These are phyloP conservation scores for Obelidium mucronatum DNA, from an alignment of 192 early-diverging fungal species.

Conservation along the genomic window DNA sequence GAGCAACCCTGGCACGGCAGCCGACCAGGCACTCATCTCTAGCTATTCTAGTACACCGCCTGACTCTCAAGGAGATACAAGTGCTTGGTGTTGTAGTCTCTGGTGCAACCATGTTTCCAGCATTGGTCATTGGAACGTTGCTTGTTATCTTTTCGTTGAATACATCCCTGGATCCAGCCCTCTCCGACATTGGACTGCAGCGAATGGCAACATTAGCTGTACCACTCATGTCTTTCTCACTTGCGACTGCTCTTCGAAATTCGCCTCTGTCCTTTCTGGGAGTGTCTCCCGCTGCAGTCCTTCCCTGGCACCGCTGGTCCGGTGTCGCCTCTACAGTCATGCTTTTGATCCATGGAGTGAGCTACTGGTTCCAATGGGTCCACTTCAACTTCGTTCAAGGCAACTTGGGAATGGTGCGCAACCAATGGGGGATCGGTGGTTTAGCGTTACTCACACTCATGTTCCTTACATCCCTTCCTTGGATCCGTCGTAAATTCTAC, in stretches of 20 bases:
- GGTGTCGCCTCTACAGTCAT: constrained; percentile 5
- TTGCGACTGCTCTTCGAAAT: neutral
- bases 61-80: neutral
- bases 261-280: neutral
- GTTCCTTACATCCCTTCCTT: constrained; percentile 55
- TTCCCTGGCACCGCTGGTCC: constrained; percentile 16
- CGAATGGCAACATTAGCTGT: constrained; percentile 2
- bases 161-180: neutral
- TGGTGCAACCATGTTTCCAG: neutral
- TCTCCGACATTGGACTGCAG: constrained; percentile 23
- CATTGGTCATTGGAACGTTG: neutral
- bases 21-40: neutral
- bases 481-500: constrained; percentile 54
- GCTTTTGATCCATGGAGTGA: neutral
- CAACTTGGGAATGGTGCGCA: neutral
- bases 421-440: constrained; percentile 53
- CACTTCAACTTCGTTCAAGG: neutral
- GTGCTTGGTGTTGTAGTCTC: neutral
- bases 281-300: neutral
- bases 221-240: neutral
- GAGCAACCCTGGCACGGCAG: neutral
- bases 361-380: constrained; percentile 7
- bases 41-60: neutral
- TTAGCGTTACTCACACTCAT: constrained; percentile 56
- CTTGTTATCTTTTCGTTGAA: neutral